Percentiles rank a stretch among this genome's conserved stretches.
Evolutionary conservation across 75 land plant species (phyloP).

Genomic region (Chamaecyparis obtusa): DNA sequence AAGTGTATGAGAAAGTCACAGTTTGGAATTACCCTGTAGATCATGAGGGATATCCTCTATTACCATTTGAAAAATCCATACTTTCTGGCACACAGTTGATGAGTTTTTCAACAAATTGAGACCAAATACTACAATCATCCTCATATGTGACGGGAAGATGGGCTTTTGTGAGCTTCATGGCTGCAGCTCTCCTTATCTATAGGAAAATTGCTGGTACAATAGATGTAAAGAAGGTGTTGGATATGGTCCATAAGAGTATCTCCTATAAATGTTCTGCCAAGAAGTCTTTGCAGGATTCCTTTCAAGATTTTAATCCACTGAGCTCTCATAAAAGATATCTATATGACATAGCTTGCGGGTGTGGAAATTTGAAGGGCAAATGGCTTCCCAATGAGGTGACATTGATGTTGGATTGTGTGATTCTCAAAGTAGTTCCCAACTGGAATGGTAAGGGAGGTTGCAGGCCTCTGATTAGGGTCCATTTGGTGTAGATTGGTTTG

Average conservation of each 20-base stretch:
- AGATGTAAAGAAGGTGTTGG: neutral
- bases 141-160: neutral
- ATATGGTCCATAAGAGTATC: neutral
- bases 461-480: neutral
- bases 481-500: neutral
- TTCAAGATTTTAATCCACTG: neutral
- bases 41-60: neutral
- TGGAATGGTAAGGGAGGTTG: neutral
- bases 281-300: neutral
- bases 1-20: neutral
- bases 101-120: neutral
- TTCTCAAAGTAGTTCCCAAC: neutral
- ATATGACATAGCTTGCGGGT: neutral
- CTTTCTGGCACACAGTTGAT: neutral
- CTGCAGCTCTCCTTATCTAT: neutral
- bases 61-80: neutral
- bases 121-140: neutral
- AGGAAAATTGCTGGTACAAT: neutral
- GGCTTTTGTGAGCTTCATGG: neutral
- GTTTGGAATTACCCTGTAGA: neutral
- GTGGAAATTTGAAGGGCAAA: neutral
- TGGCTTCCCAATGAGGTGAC: neutral
- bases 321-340: neutral
- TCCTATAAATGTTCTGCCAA: too few species aligned
- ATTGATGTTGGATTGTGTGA: neutral